Evolutionary conservation across 495 filamentous ascomycete species (phyloP), one percentile per base, ranked within the genome.

Genomic region (Tetracladium marchalianum): DNA sequence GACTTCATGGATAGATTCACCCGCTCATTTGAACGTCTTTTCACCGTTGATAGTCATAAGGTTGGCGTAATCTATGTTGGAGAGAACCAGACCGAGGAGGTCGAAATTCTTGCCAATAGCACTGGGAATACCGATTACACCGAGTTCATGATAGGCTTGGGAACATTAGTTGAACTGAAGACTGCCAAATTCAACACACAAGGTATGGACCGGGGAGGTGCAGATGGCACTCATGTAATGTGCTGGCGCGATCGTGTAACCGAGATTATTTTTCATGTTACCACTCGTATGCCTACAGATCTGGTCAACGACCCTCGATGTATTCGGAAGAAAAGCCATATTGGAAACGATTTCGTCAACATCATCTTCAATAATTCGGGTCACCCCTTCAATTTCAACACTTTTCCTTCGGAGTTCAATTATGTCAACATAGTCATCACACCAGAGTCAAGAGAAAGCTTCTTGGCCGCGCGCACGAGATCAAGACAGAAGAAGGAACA

Each of bases 311-410:
- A 96, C 56, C 78, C 82, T 11, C 71, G 73, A 11, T 89, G 82
- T 53, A 77, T 80, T 52, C 74, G 75, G 57, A 99, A 99, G 69
- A 99, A 99, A 62, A 73, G 80, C 4, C 94, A 99, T 56, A 88
- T 95, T 35, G 93, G 93, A 35, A 99, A 99, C 57, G 94, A 99
- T 66, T 93, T 83, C 56, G 93, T 99, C 52, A 97, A 93, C 55
- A 94, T 99, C 54, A 80, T 99, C 41, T 99, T 89, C 68, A 99
- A 99, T 60, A 85, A 92, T 48, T 95, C 90, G 12, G 90, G 94
- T 18, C 58, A 77, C 19, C 81, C 86, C 0, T 97, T 94, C 70
- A 72, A 77, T 44, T 93, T 95, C 56, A 80, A 95, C 62, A 95
- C 87, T 4, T 90, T 99, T 49, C 87, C 87, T 0, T 90, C 86